phyloP scores from a whole-genome alignment of 2,329 filamentous ascomycete species.

The Xylogone sp. region DNA sequence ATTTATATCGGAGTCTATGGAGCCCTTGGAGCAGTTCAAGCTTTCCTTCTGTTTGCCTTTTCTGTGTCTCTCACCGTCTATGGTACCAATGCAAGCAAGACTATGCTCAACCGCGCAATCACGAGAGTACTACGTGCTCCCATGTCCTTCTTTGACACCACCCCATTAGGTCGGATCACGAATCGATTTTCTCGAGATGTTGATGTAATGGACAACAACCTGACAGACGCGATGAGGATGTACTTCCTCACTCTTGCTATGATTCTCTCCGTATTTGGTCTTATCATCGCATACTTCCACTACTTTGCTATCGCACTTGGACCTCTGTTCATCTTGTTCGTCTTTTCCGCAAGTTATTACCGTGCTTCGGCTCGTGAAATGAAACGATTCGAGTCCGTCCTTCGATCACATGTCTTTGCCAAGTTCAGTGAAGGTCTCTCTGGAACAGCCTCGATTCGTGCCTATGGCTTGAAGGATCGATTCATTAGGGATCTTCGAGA shows the following conservation, averaged over 20 bases:
- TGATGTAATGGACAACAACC: constrained; percentile 91
- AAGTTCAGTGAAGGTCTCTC: constrained; percentile 87
- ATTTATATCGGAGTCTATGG: constrained; percentile 72
- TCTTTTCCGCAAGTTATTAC: constrained; percentile 84
- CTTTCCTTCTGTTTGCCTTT: constrained; percentile 74
- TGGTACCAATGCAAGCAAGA: constrained; percentile 77
- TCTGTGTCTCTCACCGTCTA: constrained; percentile 73
- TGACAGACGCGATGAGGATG: constrained; percentile 88
- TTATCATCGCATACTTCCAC: constrained; percentile 94
- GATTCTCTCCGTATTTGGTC: constrained; percentile 77
- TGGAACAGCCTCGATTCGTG: constrained; percentile 80
- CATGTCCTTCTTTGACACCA: constrained; percentile 97
- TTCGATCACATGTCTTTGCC: constrained; percentile 84
- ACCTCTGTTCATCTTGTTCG: constrained; percentile 70
- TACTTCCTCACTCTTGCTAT: constrained; percentile 82
- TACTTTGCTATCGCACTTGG: constrained; percentile 66
- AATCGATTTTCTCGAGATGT: constrained; percentile 96
- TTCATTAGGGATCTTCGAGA: constrained; percentile 68
- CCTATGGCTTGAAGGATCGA: constrained; percentile 76
- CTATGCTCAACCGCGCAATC: constrained; percentile 78
- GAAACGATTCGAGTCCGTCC: constrained; percentile 87
- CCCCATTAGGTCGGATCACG: constrained; percentile 88
- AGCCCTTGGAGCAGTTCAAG: constrained; percentile 67
- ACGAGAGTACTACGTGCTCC: constrained; percentile 67
- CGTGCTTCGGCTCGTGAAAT: constrained; percentile 87